A percentile compares a stretch with the other conserved stretches of the same genome.
Conservation (phyloP, 768 basidiomycete genomes). For the Hericium erinaceus region DNA sequence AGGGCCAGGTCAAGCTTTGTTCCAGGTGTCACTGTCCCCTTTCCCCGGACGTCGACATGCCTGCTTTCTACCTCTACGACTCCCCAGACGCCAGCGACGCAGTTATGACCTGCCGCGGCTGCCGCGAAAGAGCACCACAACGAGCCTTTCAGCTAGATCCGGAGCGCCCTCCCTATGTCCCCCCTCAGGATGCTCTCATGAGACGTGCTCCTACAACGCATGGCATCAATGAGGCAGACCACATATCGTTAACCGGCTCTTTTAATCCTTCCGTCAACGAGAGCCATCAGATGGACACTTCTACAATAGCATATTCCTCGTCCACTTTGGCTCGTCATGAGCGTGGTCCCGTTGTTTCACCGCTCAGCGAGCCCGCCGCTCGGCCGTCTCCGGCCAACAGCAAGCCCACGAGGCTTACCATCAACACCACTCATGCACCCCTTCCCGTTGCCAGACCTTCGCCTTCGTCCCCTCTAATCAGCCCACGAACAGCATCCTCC, state of each 20-base stretch:
- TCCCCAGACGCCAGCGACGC: conserved; percentile 8
- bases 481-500: conserved; percentile 19
- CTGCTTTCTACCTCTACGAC: conserved; percentile 6
- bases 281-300: background rate
- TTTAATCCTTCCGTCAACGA: background rate
- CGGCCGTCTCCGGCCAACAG: conserved; percentile 3
- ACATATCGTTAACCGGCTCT: background rate
- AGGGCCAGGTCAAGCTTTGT: conserved; percentile 12
- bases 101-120: conserved; percentile 9
- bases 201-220: conserved; percentile 1
- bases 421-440: conserved; percentile 21
- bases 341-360: conserved; percentile 15
- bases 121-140: conserved; percentile 6
- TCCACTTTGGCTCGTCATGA: background rate
- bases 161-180: background rate
- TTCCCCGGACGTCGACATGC: conserved; percentile 9
- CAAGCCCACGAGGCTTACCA: background rate
- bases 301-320: background rate
- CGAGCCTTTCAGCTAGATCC: conserved; percentile 1
- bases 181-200: background rate
- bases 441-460: conserved; percentile 10
- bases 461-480: conserved; percentile 12
- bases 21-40: conserved; percentile 12
- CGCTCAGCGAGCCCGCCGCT: conserved; percentile 18
- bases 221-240: conserved; percentile 5